phyloP scores from a whole-genome alignment of 139 green algal species.

The Choricystis sp. region DNA sequence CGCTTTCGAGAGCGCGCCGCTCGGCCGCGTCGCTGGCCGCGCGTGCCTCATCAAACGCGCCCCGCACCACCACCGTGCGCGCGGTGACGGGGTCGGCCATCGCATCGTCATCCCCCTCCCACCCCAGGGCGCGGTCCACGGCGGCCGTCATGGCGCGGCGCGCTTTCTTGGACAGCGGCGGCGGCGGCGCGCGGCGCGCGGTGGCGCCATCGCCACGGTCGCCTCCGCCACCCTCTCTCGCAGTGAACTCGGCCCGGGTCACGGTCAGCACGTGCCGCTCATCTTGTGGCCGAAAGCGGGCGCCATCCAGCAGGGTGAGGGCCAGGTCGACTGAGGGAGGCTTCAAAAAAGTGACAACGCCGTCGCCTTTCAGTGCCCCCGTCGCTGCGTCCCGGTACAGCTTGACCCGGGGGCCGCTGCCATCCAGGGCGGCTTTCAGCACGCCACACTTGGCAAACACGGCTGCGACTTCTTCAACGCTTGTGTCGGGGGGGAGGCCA shows the following conservation, averaged over 20 bases:
- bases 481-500: conserved; percentile 73
- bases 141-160: no score
- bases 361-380: conserved; percentile 68
- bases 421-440: conserved; percentile 10
- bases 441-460: conserved; percentile 61
- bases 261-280: neutral
- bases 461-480: conserved; percentile 53
- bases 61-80: no score
- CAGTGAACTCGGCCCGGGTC: neutral
- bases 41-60: no score
- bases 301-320: conserved; percentile 53
- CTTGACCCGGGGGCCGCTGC: conserved; percentile 46
- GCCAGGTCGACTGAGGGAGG: conserved; percentile 60
- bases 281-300: conserved; percentile 30
- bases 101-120: no score
- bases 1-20: no score
- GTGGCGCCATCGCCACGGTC: neutral
- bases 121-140: no score
- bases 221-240: neutral
- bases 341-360: conserved; percentile 78
- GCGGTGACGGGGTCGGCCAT: no score
- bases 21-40: no score
- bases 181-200: no score
- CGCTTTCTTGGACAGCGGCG: neutral
- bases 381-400: conserved; percentile 55